phyloP scores from a whole-genome alignment of 805 yeast species.

The Candida palmyrensis region DNA sequence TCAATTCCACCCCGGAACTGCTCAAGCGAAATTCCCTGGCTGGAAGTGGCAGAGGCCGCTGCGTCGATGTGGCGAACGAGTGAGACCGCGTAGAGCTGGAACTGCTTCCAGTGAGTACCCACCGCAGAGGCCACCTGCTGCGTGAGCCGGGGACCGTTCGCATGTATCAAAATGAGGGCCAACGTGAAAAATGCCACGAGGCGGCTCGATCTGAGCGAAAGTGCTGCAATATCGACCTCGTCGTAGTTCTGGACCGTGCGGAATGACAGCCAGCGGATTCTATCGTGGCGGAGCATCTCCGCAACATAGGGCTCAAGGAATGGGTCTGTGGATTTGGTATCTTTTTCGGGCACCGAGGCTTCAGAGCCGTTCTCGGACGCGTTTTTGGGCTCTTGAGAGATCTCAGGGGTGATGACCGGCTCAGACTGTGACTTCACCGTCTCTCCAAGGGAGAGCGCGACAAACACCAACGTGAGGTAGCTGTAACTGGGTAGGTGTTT shows the following conservation, averaged over 20 bases:
- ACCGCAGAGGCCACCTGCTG: background rate
- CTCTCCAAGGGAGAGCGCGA: constrained; percentile 38
- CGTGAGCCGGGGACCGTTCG: background rate
- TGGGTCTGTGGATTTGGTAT: no score
- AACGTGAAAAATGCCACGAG: constrained; percentile 38
- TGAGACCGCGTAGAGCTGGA: constrained; percentile 38
- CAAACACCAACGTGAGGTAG: constrained; percentile 40
- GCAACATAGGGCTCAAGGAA: no score
- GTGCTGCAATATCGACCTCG: constrained; percentile 27
- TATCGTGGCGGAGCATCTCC: no score
- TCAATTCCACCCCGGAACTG: constrained; percentile 14
- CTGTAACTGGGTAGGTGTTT: constrained; percentile 34
- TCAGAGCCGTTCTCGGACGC: no score
- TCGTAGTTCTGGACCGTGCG: constrained; percentile 40
- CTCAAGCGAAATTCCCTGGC: constrained; percentile 8
- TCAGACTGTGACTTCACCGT: no score
- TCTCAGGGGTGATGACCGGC: no score
- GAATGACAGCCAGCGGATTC: constrained; percentile 29
- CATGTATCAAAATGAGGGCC: constrained; percentile 12
- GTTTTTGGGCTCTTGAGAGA: no score
- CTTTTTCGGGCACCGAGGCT: no score
- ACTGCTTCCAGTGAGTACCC: constrained; percentile 30
- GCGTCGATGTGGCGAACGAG: constrained; percentile 47
- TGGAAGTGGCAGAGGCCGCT: constrained; percentile 6
- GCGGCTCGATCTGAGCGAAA: background rate